Percentiles rank a stretch among this genome's conserved stretches.
Evolutionary conservation across 2,329 filamentous ascomycete species (phyloP).

Genomic region (Thielaviopsis euricoi): DNA sequence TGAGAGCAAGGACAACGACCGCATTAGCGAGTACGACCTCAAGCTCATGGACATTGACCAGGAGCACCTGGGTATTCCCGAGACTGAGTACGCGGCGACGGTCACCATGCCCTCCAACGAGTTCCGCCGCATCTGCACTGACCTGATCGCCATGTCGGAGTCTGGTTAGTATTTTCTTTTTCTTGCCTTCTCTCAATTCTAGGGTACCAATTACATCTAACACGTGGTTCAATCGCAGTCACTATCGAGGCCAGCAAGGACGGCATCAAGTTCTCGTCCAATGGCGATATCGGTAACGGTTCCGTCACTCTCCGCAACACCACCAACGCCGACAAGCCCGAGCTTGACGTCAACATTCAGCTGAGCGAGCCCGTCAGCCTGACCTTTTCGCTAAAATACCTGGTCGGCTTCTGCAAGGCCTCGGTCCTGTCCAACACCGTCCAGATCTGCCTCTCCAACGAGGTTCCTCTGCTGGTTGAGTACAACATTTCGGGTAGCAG

Average conservation of each 20-base stretch:
- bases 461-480: constrained; percentile 91
- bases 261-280: constrained; percentile 85
- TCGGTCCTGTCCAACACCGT: constrained; percentile 66
- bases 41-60: constrained; percentile 99
- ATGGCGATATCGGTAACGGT: constrained; percentile 90
- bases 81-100: constrained; percentile 93
- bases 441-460: constrained; percentile 85
- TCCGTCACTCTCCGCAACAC: constrained; percentile 82
- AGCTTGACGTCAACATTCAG: constrained; percentile 72
- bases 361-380: constrained; percentile 83
- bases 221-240: constrained; percentile 35
- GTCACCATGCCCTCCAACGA: constrained; percentile 77
- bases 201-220: background rate
- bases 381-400: constrained; percentile 97
- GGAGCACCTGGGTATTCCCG: constrained; percentile 94
- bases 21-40: constrained; percentile 96
- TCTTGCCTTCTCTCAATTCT: background rate
- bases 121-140: constrained; percentile 89
- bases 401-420: constrained; percentile 99
- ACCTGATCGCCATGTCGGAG: constrained; percentile 83
- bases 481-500: constrained; percentile 68
- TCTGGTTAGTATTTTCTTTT: constrained; percentile 52
- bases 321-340: constrained; percentile 76
- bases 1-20: constrained; percentile 74
- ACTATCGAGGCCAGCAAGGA: constrained; percentile 94